phyloP scores from a whole-genome alignment of 495 filamentous ascomycete species.

The Penicilliopsis zonata region DNA sequence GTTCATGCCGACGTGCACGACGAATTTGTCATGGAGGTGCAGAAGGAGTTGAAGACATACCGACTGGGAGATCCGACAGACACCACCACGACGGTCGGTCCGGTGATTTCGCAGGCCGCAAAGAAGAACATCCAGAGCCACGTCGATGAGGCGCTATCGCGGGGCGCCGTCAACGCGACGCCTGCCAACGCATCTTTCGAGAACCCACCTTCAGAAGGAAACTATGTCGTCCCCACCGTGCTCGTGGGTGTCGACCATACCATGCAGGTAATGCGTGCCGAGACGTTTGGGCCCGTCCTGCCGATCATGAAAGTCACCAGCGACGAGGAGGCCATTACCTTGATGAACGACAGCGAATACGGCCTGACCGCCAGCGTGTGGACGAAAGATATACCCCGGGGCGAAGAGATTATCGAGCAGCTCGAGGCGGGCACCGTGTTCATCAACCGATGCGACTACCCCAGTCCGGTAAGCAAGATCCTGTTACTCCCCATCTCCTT shows the following conservation, averaged over 20 bases:
- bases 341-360: conserved; percentile 95
- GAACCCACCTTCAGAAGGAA: conserved; percentile 56
- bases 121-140: conserved; percentile 67
- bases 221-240: conserved; percentile 77
- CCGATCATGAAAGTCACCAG: conserved; percentile 82
- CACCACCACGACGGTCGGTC: conserved; percentile 66
- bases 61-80: conserved; percentile 75
- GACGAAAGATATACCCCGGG: conserved; percentile 80
- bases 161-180: conserved; percentile 74
- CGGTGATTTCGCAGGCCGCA: conserved; percentile 68
- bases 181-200: conserved; percentile 68
- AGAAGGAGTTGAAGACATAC: conserved; percentile 74
- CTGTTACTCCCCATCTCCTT: too few species aligned
- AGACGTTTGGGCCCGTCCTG: conserved; percentile 93
- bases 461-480: conserved; percentile 61
- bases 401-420: conserved; percentile 61
- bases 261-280: conserved; percentile 88
- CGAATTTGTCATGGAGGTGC: conserved; percentile 60
- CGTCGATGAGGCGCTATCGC: conserved; percentile 70
- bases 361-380: conserved; percentile 95
- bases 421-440: conserved; percentile 95
- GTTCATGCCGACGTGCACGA: conserved; percentile 74
- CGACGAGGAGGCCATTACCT: conserved; percentile 67
- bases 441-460: conserved; percentile 90
- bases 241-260: conserved; percentile 69